Base-by-base conservation (phyloP, 192 early-diverging fungal genomes). In the Entomortierella chlamydospora region DNA sequence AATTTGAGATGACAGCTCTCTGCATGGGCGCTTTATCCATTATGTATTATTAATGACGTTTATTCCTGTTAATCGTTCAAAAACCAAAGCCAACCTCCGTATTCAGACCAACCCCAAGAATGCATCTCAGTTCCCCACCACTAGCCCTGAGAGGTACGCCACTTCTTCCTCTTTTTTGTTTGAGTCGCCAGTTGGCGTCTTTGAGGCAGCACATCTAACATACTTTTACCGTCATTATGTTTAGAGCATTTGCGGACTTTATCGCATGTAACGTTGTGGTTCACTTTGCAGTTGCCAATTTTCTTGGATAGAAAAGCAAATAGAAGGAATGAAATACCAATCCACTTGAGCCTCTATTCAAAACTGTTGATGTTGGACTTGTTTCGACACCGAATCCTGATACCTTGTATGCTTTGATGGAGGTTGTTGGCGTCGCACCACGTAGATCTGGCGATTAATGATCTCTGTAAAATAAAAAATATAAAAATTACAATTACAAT, bases 211-310 rank as follows among this genome's bases (percentile, higher is more conserved):
- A 9, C 39, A 13, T 41, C 39, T 41, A 41, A 41, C 13, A 41
- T 41, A 41, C 6, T 56, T 23, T 41, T 26, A 47, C 34, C 47
- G n/a, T n/a, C n/a, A 62, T 25, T 29, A 37, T 64, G 30, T 65
- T 51, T 81, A 95, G 94, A 42, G 96, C 97, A 6, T 96, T 95
- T 84, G 96, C 95, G 34, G 97, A 99, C 81, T 99, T 95, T 83
- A 89, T 90, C 34, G 88, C 96, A 61, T 94, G 94, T 72, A 89
- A 87, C 37, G 83, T 98, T 49, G 81, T 95, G 1, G 83, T 99
- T n/a, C 96, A 94, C 70, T 92, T 95, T 70, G 91, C 97, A 39
- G 94, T 95, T 17, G 87, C 97, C 57, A 93, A 97, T 83, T 99
- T 96, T 76, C 78, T 98, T 23, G 98, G 98, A 47, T 99, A 90